Percentiles rank a stretch among this genome's conserved stretches.
Evolutionary conservation across 495 filamentous ascomycete genomes (phyloP).

Genomic region (Cercophora sp.): DNA sequence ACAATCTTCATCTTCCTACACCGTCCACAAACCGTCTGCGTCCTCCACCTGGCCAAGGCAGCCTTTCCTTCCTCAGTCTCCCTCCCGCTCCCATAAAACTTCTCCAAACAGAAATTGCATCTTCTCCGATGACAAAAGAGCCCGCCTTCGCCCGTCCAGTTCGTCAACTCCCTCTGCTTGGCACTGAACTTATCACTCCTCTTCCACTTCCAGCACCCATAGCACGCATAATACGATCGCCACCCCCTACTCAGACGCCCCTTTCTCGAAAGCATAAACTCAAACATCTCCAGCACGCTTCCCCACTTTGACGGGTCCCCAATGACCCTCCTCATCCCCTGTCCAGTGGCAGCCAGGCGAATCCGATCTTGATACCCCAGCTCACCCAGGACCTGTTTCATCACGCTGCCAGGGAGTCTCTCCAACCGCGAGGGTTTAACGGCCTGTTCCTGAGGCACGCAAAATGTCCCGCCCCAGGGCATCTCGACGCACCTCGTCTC

Average conservation of each 20-base stretch:
- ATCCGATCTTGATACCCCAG: conserved; percentile 8
- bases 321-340: not conserved
- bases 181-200: not conserved
- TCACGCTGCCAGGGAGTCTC: not conserved
- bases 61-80: not conserved
- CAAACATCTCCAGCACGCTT: not conserved
- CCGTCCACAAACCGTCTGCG: not conserved
- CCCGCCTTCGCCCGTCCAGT: not conserved
- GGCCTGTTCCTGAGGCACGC: not conserved
- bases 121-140: not conserved
- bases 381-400: conserved; percentile 1
- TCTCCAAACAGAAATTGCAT: not conserved
- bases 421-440: conserved; percentile 6
- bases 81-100: not conserved
- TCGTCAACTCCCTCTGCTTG: not conserved
- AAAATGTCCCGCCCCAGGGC: not conserved
- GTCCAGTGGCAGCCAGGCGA: conserved; percentile 1
- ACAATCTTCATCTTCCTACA: not conserved
- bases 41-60: not conserved
- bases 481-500: not conserved
- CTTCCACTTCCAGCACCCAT: not conserved
- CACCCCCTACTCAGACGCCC: not conserved
- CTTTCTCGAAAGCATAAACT: not conserved
- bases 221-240: not conserved
- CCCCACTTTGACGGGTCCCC: no score